Evolutionary conservation across 108 stramenopile species (phyloP), one percentile per base, ranked within the genome.

Genomic region (Aurantiochytrium sp.): DNA sequence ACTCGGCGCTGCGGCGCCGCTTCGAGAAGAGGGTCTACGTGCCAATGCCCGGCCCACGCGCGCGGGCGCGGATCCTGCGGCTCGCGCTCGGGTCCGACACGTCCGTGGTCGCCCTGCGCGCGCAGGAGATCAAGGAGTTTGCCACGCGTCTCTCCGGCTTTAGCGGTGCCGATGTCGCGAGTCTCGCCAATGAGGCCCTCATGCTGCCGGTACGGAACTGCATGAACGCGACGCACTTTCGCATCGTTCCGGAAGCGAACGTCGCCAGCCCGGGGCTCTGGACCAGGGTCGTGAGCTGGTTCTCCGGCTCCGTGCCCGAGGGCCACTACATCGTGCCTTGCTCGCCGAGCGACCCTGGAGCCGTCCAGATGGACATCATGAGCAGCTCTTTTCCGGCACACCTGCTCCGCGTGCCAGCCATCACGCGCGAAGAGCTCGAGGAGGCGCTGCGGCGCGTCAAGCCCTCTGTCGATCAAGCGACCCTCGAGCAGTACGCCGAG

Each of bases 11-110:
- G 89, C 95, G 98, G 24, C 95, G 98, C 36, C 96, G 99, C 37
- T 99, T 99, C 90, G 98, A 99, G 92, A 98, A 98, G 87, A 94
- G 99, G 27, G 95, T 99, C 37, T 99, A 98, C 91, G 98, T 99
- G 87, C 97, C 99, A 30, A 81, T 81, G 73, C 73, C 73, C 19
- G 73, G 73, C 6, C 99, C 99, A 4, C 97, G 96, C 68, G 90
- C 93, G 10, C 90, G 92, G 34, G 97, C 98, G 37, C 88, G 98
- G 34, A 42, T 96, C 32, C 91, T 89, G 89, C 98, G 97, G 97
- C 93, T 98, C 41, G 93, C 95, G 87, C 90, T 98, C 87, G 94
- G 97, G 90, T 69, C 97, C 52, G 73, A 86, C 12, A 96, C 97
- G 86, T 97, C 97, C 27, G 96, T 96, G 0, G 92, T 96, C 87